Conservation (phyloP, 306 rosid genomes). For the Lithocarpus polystachyus region DNA sequence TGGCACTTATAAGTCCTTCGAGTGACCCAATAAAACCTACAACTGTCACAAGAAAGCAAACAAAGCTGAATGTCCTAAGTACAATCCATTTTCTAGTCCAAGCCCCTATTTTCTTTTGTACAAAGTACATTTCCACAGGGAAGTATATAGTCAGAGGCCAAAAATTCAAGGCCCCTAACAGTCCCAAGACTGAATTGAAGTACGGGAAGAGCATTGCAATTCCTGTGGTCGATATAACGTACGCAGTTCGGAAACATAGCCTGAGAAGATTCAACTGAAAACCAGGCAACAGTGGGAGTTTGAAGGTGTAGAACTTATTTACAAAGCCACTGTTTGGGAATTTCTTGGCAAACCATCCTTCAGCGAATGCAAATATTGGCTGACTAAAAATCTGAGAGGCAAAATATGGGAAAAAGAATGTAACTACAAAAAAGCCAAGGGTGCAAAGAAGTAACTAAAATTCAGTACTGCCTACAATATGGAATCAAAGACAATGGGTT, state of each 20-base stretch:
- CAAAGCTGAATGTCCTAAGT: constrained; percentile 54
- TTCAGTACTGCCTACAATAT: too few relatives aligned
- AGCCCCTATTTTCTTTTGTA: constrained; percentile 57
- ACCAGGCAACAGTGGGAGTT: constrained; percentile 47
- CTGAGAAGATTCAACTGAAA: constrained; percentile 46
- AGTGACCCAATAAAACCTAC: constrained; percentile 65
- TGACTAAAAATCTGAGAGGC: constrained; percentile 59
- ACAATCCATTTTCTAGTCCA: constrained; percentile 73
- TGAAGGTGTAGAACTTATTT: constrained; percentile 43
- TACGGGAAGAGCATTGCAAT: constrained; percentile 78
- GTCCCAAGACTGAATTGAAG: constrained; percentile 72
- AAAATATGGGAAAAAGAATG: background rate
- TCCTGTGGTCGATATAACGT: constrained; percentile 70
- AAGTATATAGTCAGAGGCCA: constrained; percentile 85
- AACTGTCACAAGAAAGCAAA: constrained; percentile 58
- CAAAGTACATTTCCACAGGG: constrained; percentile 83
- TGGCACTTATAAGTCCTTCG: constrained; percentile 62
- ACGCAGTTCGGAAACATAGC: constrained; percentile 63
- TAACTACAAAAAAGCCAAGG: background rate
- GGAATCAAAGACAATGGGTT: too few relatives aligned
- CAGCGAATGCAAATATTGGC: constrained; percentile 52
- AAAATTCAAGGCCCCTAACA: constrained; percentile 76
- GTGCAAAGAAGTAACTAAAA: background rate
- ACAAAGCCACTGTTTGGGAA: constrained; percentile 58
- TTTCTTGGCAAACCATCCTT: constrained; percentile 55